These are phyloP conservation scores for Podaxis mareebaensis DNA, from an alignment of 768 basidiomycete species.

Conservation along the genomic window DNA sequence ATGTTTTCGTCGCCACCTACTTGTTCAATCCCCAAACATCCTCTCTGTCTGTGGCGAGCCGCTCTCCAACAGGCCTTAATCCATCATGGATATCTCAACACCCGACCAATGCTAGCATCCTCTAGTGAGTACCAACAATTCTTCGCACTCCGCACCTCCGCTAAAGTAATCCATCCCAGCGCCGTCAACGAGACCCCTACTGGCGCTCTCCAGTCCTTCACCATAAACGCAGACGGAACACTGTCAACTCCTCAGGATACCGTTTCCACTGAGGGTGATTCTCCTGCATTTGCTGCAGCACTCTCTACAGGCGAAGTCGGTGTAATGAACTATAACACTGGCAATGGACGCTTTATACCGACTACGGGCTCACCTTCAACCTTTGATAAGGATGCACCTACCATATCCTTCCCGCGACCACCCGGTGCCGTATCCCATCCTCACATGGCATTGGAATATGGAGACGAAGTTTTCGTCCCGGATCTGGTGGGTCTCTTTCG, in stretches of 20 bases:
- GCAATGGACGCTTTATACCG: slow-evolving; percentile 55
- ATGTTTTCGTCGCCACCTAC: slow-evolving; percentile 20
- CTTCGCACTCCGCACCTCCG: slow-evolving; percentile 12
- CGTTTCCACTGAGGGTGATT: slow-evolving; percentile 47
- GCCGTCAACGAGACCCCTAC: slow-evolving; percentile 56
- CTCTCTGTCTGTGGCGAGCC: slow-evolving; percentile 13
- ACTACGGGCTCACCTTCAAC: slow-evolving; percentile 37
- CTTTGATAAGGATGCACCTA: slow-evolving; percentile 36
- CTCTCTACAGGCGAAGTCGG: slow-evolving; percentile 61
- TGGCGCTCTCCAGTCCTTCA: slow-evolving; percentile 58
- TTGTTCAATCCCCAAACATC: slow-evolving; percentile 14
- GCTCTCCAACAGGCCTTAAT: slow-evolving; percentile 18
- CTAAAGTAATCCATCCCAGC: slow-evolving; percentile 34
- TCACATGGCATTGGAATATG: slow-evolving; percentile 63
- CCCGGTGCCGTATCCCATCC: slow-evolving; percentile 55
- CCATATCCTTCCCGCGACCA: slow-evolving; percentile 55
- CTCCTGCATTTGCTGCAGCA: slow-evolving; percentile 51
- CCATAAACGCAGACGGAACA: slow-evolving; percentile 42
- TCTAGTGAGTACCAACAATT: slow-evolving; percentile 51
- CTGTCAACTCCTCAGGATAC: slow-evolving; percentile 47
- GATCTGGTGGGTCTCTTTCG: slow-evolving; percentile 50
- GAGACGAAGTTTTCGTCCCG: slow-evolving; percentile 58
- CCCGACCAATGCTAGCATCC: slow-evolving; percentile 15
- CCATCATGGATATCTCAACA: slow-evolving; percentile 19
- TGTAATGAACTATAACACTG: slow-evolving; percentile 57